A percentile compares a stretch with the other conserved stretches of the same genome.
Conservation (phyloP, 2,329 filamentous ascomycete genomes). For the Neofusicoccum laricinum region DNA sequence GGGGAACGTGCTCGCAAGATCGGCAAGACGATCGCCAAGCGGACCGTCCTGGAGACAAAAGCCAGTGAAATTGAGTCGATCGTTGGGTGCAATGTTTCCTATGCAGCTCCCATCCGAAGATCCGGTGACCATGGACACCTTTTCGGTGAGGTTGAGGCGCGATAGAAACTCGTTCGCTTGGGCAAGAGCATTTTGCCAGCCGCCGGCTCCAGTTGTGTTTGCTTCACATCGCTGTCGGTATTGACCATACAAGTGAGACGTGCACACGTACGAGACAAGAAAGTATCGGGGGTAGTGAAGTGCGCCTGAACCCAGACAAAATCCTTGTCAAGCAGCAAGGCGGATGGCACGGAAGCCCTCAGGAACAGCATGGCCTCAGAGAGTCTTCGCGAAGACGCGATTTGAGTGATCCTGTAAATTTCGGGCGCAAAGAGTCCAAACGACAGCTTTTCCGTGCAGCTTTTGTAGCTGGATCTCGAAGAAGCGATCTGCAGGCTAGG, state of each 20-base stretch:
- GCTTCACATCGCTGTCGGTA: neutral
- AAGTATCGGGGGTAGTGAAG: neutral
- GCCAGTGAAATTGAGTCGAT: slow-evolving; percentile 36
- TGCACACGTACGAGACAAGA: neutral
- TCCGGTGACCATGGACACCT: slow-evolving; percentile 33
- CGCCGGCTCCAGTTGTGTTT: slow-evolving; percentile 21
- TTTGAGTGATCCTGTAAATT: too few species aligned
- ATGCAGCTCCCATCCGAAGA: slow-evolving; percentile 19
- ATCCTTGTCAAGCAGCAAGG: neutral
- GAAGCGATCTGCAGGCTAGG: too few species aligned
- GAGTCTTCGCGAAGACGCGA: too few species aligned
- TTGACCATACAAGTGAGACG: neutral
- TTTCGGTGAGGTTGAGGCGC: slow-evolving; percentile 36
- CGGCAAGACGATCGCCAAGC: slow-evolving; percentile 16
- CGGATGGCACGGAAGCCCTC: neutral
- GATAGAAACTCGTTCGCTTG: slow-evolving; percentile 34
- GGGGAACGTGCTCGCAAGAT: slow-evolving; percentile 35
- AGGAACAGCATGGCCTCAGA: too few species aligned
- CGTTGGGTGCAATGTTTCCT: slow-evolving; percentile 35
- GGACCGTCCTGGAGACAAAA: slow-evolving; percentile 41
- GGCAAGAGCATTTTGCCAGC: slow-evolving; percentile 34
- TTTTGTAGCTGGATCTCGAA: too few species aligned
- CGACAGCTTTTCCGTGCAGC: too few species aligned
- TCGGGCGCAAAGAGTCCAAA: too few species aligned
- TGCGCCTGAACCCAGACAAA: neutral